Evolutionary conservation across 768 basidiomycete species (phyloP).

Genomic region (Grammothele lineata): DNA sequence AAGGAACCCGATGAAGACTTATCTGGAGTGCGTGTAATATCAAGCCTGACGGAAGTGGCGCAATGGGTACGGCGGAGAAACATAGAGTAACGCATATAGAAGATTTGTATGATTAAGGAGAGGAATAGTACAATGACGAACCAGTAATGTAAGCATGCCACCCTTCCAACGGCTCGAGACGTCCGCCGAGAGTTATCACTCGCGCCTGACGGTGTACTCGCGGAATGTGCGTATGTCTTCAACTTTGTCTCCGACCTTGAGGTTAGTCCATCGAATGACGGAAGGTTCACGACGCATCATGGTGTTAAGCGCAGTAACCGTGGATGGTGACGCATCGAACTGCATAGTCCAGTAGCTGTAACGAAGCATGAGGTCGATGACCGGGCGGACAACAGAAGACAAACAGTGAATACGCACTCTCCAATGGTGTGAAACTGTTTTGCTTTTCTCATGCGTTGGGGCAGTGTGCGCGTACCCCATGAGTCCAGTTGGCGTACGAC

Average conservation of each 20-base stretch:
- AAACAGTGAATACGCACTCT: constrained; percentile 56
- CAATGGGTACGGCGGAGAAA: constrained; percentile 28
- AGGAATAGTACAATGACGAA: constrained; percentile 8
- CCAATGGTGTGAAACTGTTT: constrained; percentile 52
- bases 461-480: constrained; percentile 69
- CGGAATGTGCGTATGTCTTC: constrained; percentile 56
- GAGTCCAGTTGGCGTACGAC: constrained; percentile 78
- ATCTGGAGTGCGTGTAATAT: constrained; percentile 34
- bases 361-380: constrained; percentile 4
- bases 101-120: not conserved
- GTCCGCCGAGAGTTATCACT: no score
- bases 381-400: not conserved
- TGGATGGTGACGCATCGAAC: constrained; percentile 81
- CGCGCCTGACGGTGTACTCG: constrained; percentile 7
- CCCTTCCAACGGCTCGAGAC: no score
- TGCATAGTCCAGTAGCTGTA: constrained; percentile 86
- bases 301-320: constrained; percentile 56
- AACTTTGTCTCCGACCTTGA: constrained; percentile 72
- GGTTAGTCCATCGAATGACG: constrained; percentile 76
- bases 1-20: constrained; percentile 43
- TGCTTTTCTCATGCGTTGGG: constrained; percentile 68
- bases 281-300: constrained; percentile 76
- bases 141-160: constrained; percentile 1
- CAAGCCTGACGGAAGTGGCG: constrained; percentile 32
- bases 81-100: constrained; percentile 5